These are phyloP conservation scores for Stachybotrys chlorohalonatus DNA, from an alignment of 2,329 filamentous ascomycete species.

Conservation along the genomic window DNA sequence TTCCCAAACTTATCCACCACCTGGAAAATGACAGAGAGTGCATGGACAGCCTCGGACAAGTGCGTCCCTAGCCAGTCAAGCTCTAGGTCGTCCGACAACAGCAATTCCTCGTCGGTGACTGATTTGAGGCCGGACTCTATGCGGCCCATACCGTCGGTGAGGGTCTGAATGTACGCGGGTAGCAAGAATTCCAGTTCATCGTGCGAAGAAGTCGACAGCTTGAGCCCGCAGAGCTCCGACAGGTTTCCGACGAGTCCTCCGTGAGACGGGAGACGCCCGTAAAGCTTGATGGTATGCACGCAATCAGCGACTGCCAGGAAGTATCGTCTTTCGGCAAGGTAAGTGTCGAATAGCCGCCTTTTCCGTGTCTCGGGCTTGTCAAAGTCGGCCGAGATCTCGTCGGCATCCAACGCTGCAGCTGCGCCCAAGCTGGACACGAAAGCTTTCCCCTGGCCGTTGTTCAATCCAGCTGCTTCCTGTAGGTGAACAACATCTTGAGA, in stretches of 20 bases:
- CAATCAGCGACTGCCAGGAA: constrained; percentile 57
- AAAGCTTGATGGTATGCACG: constrained; percentile 39
- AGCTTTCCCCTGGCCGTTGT: constrained; percentile 48
- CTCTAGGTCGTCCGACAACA: constrained; percentile 44
- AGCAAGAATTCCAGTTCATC: constrained; percentile 35
- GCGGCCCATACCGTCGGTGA: constrained; percentile 38
- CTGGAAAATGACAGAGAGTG: constrained; percentile 65
- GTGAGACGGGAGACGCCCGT: constrained; percentile 25
- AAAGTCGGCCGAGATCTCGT: constrained; percentile 49
- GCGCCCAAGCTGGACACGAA: constrained; percentile 45
- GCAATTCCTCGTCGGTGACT: constrained; percentile 38
- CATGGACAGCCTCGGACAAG: constrained; percentile 63
- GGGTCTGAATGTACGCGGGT: constrained; percentile 36
- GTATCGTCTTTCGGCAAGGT: constrained; percentile 62
- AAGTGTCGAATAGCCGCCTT: constrained; percentile 59
- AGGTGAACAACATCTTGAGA: constrained; percentile 71
- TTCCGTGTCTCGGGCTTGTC: constrained; percentile 53
- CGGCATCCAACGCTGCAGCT: constrained; percentile 37
- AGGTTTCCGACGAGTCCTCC: constrained; percentile 15
- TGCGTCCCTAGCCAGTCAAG: constrained; percentile 52
- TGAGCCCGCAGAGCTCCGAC: constrained; percentile 19
- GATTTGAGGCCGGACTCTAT: constrained; percentile 40
- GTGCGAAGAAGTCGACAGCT: constrained; percentile 12
- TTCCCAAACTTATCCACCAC: constrained; percentile 51
- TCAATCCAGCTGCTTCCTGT: constrained; percentile 61